phyloP scores from a whole-genome alignment of 441 rosid species.

The Rhodomyrtus psidioides region DNA sequence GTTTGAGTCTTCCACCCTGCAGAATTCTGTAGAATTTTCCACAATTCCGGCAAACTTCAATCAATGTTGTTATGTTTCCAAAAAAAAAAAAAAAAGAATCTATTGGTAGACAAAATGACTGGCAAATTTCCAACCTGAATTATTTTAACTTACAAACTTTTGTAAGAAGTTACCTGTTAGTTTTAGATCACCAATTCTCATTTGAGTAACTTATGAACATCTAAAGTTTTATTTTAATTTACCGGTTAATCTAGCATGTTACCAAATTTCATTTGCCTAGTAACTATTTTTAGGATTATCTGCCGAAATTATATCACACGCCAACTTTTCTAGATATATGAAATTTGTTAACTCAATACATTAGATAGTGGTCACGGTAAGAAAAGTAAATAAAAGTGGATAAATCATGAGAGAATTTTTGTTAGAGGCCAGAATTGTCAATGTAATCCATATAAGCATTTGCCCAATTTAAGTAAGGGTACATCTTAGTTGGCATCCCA shows the following conservation, averaged over 20 bases:
- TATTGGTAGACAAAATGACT: background rate
- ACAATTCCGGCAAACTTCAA: background rate
- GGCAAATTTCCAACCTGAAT: background rate
- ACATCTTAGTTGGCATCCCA: no score
- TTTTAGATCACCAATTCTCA: background rate
- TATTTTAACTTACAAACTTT: background rate
- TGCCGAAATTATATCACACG: background rate
- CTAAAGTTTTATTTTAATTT: background rate
- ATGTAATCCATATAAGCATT: background rate
- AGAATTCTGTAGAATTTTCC: background rate
- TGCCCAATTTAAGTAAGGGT: no score
- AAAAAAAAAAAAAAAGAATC: no score
- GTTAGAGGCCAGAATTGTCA: background rate
- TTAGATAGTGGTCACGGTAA: background rate
- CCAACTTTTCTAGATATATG: no score
- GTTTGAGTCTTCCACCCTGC: slow-evolving; percentile 7
- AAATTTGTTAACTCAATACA: no score
- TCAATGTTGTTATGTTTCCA: background rate
- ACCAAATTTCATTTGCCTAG: background rate
- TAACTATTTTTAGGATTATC: background rate
- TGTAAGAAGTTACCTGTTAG: background rate
- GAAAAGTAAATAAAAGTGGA: background rate
- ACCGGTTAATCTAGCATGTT: background rate
- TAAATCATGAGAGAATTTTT: background rate
- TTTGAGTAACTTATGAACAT: background rate